These are phyloP conservation scores for Capronia americana DNA, from an alignment of 2,329 filamentous ascomycete species.

Conservation along the genomic window DNA sequence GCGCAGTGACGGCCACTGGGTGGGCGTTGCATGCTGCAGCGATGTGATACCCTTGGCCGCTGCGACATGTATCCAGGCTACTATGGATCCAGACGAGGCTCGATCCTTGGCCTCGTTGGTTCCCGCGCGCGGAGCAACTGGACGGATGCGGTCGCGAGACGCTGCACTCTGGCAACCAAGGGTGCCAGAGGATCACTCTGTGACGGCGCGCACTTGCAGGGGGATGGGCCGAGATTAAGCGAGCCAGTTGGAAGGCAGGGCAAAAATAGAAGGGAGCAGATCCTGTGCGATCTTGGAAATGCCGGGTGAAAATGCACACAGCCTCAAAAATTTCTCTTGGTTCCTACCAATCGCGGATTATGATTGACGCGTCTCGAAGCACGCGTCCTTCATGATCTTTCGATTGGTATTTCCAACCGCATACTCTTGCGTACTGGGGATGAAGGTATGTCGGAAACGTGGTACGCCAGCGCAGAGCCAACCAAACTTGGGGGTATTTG, in stretches of 20 bases:
- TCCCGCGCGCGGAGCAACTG: background rate
- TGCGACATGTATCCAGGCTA: constrained; percentile 5
- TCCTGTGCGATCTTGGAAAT: constrained; percentile 5
- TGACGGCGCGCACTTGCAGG: constrained; percentile 15
- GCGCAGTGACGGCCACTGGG: background rate
- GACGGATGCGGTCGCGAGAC: background rate
- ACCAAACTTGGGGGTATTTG: background rate
- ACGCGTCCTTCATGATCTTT: constrained; percentile 12
- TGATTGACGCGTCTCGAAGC: constrained; percentile 11
- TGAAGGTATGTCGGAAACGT: background rate
- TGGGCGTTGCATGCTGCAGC: background rate
- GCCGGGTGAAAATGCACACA: constrained; percentile 23
- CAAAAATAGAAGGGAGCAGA: constrained; percentile 31
- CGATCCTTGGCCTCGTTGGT: constrained; percentile 5
- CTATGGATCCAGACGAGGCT: constrained; percentile 9
- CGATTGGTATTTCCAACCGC: background rate
- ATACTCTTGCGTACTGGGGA: background rate
- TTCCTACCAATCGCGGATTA: background rate
- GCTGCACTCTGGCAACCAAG: background rate
- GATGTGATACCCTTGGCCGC: background rate
- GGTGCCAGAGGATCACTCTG: constrained; percentile 6
- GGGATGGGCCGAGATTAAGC: constrained; percentile 22
- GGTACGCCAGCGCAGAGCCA: constrained; percentile 2
- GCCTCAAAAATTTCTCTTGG: constrained; percentile 27
- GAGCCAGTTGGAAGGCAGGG: constrained; percentile 24